These are phyloP conservation scores for Vigna radiata DNA, from an alignment of 306 rosid genomes.

Conservation along the genomic window DNA sequence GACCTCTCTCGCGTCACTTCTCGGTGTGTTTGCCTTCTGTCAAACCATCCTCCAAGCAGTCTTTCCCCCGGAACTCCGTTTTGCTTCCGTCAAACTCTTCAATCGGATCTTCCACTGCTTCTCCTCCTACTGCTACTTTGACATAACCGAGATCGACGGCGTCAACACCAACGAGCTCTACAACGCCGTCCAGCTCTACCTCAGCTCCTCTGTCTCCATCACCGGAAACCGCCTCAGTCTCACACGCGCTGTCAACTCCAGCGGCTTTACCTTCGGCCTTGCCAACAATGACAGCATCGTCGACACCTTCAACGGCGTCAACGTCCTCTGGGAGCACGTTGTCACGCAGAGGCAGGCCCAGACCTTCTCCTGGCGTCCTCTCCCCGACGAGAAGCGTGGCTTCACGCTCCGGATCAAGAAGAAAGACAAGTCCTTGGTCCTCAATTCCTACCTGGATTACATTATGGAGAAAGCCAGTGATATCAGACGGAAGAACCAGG, in stretches of 20 bases:
- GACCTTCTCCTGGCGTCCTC: conserved; percentile 84
- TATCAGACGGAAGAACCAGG: conserved; percentile 82
- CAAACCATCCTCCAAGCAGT: conserved; percentile 78
- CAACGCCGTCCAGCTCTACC: conserved; percentile 96
- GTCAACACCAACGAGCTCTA: conserved; percentile 98
- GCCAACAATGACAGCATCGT: conserved; percentile 87
- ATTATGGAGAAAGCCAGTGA: conserved; percentile 87
- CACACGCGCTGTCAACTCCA: conserved; percentile 85
- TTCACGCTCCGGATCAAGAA: conserved; percentile 86
- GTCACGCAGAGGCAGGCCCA: conserved; percentile 82
- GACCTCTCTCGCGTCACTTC: conserved; percentile 81
- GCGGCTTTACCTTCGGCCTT: conserved; percentile 83
- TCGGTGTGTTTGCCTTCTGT: conserved; percentile 88
- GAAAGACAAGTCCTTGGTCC: conserved; percentile 60
- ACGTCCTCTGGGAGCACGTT: conserved; percentile 89
- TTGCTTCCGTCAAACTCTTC: conserved; percentile 65
- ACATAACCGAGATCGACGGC: conserved; percentile 94
- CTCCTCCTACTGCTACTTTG: conserved; percentile 87
- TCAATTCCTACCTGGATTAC: conserved; percentile 72
- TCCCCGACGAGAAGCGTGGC: conserved; percentile 90
- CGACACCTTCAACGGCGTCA: conserved; percentile 73
- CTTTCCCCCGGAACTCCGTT: conserved; percentile 94
- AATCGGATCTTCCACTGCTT: conserved; percentile 65
- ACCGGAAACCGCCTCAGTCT: conserved; percentile 76
- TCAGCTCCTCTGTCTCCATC: conserved; percentile 75